A percentile compares a stretch with the other conserved stretches of the same genome.
Evolutionary conservation across 805 yeast species (phyloP).

Genomic region (Novakomyces olei): DNA sequence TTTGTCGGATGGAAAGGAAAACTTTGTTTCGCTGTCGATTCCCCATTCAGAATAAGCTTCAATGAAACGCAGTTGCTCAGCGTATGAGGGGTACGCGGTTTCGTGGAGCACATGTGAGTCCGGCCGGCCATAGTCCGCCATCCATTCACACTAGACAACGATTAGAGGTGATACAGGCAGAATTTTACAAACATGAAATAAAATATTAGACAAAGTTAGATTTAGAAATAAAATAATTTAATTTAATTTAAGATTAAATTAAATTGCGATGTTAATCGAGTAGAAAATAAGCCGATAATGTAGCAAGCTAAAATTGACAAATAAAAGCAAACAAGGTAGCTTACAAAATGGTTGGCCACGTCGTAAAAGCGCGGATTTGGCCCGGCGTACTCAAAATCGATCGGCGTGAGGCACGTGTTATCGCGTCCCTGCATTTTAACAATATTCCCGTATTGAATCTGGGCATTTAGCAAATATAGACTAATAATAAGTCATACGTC

Average conservation of each 20-base stretch:
- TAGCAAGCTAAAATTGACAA: too few relatives aligned
- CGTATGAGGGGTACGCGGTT: conserved; percentile 39
- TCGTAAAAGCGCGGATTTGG: conserved; percentile 77
- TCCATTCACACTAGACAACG: conserved; percentile 98
- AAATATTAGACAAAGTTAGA: too few relatives aligned
- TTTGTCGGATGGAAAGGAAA: too few relatives aligned
- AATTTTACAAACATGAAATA: too few relatives aligned
- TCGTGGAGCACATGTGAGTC: conserved; percentile 33
- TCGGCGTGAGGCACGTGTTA: conserved; percentile 52
- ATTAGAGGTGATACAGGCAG: too few relatives aligned
- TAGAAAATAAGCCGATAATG: too few relatives aligned
- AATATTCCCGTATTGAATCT: conserved; percentile 85
- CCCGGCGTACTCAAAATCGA: conserved; percentile 91
- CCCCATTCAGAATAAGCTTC: conserved; percentile 53
- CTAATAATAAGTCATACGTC: too few relatives aligned
- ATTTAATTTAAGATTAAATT: background rate
- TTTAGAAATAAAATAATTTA: conserved; percentile 1
- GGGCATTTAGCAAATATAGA: conserved; percentile 24
- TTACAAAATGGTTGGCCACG: conserved; percentile 73
- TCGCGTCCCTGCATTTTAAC: conserved; percentile 22
- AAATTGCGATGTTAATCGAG: too few relatives aligned
- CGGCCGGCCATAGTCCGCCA: conserved; percentile 68
- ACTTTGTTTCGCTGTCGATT: too few relatives aligned
- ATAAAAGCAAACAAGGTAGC: background rate
- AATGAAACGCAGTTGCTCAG: conserved; percentile 48